Percentiles rank a stretch among this genome's conserved stretches.
Conservation (phyloP, 2,329 filamentous ascomycete species). For the Penicillium sp. region DNA sequence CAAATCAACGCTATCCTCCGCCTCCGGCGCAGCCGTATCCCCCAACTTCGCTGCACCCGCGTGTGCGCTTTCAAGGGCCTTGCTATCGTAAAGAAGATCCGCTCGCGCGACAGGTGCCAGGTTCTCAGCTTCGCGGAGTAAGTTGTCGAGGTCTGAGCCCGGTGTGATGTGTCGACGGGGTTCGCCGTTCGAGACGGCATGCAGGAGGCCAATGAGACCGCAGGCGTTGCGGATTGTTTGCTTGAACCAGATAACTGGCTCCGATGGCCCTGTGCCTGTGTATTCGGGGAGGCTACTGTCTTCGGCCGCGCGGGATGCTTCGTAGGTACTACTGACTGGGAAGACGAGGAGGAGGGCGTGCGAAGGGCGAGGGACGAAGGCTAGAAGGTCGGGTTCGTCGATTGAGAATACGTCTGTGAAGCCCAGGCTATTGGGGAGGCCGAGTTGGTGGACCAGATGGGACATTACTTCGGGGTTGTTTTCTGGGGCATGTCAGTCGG, state of each 20-base stretch:
- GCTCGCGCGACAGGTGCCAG: constrained; percentile 67
- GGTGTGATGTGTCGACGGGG: constrained; percentile 61
- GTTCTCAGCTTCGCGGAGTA: constrained; percentile 69
- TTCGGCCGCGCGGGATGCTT: constrained; percentile 71
- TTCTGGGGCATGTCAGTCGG: constrained; percentile 42
- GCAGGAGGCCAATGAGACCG: constrained; percentile 82
- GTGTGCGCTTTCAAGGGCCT: constrained; percentile 75
- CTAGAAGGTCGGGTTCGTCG: constrained; percentile 77
- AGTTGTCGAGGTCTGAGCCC: constrained; percentile 46
- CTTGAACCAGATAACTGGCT: constrained; percentile 88
- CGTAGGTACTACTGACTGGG: constrained; percentile 76
- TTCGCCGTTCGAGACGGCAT: constrained; percentile 75
- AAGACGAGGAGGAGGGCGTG: constrained; percentile 90
- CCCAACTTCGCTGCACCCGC: constrained; percentile 71
- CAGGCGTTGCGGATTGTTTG: constrained; percentile 95
- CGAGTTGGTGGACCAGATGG: constrained; percentile 75
- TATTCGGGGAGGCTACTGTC: constrained; percentile 66
- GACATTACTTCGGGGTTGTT: constrained; percentile 90
- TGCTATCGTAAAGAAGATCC: constrained; percentile 71
- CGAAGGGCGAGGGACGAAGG: constrained; percentile 83
- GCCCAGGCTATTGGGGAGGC: constrained; percentile 71
- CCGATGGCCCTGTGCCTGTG: constrained; percentile 61
- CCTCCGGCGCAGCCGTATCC: constrained; percentile 74
- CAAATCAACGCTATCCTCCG: constrained; percentile 79
- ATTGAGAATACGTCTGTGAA: constrained; percentile 93